Conservation (phyloP, 2,329 filamentous ascomycete genomes). For the Coniochaeta sp. region DNA sequence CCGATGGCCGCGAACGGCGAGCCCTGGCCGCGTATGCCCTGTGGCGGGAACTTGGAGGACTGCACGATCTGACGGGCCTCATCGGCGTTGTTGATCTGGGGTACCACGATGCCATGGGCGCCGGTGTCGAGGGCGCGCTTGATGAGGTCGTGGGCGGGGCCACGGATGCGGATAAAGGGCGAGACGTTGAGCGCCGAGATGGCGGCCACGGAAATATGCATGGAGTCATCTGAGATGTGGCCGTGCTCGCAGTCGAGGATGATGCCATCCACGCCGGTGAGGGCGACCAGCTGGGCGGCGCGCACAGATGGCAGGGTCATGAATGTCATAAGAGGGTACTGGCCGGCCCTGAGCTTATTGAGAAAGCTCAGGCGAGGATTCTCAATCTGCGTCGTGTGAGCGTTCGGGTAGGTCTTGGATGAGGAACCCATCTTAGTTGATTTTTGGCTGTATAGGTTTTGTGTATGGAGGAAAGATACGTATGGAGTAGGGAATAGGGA, state of each 20-base stretch:
- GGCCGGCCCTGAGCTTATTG: slow-evolving; percentile 30
- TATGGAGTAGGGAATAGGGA: no score
- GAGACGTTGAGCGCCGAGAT: slow-evolving; percentile 13
- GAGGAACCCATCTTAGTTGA: no score
- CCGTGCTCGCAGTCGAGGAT: slow-evolving; percentile 24
- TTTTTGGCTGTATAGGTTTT: no score
- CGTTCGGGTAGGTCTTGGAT: slow-evolving; percentile 16
- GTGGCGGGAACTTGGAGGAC: slow-evolving; percentile 18
- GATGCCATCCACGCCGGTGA: slow-evolving; percentile 40
- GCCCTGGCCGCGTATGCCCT: slow-evolving; percentile 16
- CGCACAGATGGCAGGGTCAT: slow-evolving; percentile 38
- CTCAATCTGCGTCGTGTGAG: slow-evolving; percentile 22
- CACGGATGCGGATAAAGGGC: slow-evolving; percentile 13
- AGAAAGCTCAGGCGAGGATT: slow-evolving; percentile 35
- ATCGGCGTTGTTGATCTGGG: slow-evolving; percentile 13
- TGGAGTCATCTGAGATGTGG: slow-evolving; percentile 15
- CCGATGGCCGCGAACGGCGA: slow-evolving; percentile 21
- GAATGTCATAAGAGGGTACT: slow-evolving; percentile 40
- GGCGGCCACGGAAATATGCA: slow-evolving; percentile 13
- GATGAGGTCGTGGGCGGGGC: neutral
- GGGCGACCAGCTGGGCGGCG: slow-evolving; percentile 38
- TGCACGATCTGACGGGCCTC: slow-evolving; percentile 21
- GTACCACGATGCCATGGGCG: neutral
- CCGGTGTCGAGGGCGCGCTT: neutral
- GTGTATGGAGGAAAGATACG: no score